These are phyloP conservation scores for Haplographium delicatum DNA, from an alignment of 495 filamentous ascomycete species.

Conservation along the genomic window DNA sequence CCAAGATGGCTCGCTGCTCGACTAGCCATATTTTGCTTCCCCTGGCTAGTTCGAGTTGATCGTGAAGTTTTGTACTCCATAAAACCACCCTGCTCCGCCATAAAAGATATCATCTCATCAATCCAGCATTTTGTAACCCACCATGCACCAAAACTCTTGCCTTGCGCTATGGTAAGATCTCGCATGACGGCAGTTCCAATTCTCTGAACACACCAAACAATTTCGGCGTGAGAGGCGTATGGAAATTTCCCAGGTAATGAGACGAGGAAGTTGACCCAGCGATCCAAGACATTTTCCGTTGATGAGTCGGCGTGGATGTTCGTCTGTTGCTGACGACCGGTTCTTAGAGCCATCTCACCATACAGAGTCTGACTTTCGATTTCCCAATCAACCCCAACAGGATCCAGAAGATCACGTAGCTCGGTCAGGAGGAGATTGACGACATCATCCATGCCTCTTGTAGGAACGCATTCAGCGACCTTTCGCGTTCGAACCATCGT, in stretches of 20 bases:
- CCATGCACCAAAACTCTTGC: slow-evolving; percentile 88
- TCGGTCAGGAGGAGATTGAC: slow-evolving; percentile 70
- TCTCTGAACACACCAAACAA: slow-evolving; percentile 64
- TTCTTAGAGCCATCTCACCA: slow-evolving; percentile 43
- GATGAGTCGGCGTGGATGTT: slow-evolving; percentile 33
- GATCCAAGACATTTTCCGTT: slow-evolving; percentile 67
- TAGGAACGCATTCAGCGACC: slow-evolving; percentile 55
- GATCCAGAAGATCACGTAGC: slow-evolving; percentile 64
- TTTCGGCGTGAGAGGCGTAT: slow-evolving; percentile 56
- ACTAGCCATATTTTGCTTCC: slow-evolving; percentile 23
- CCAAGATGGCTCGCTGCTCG: slow-evolving; percentile 26
- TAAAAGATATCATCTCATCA: slow-evolving; percentile 90
- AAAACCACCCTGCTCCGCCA: slow-evolving; percentile 90
- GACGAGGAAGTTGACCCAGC: slow-evolving; percentile 77
- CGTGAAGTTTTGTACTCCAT: slow-evolving; percentile 50
- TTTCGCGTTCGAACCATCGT: slow-evolving; percentile 67
- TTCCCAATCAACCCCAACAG: slow-evolving; percentile 50
- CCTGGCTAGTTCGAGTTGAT: neutral
- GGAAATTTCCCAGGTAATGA: slow-evolving; percentile 72
- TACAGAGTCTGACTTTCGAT: slow-evolving; percentile 49
- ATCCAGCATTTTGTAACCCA: slow-evolving; percentile 98
- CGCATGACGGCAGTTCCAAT: slow-evolving; percentile 65
- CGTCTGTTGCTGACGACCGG: slow-evolving; percentile 31
- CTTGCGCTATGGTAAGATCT: slow-evolving; percentile 76
- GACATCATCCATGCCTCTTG: slow-evolving; percentile 59